These are phyloP conservation scores for Hypoxylon sp. DNA, from an alignment of 2,329 filamentous ascomycete genomes.

Conservation along the genomic window DNA sequence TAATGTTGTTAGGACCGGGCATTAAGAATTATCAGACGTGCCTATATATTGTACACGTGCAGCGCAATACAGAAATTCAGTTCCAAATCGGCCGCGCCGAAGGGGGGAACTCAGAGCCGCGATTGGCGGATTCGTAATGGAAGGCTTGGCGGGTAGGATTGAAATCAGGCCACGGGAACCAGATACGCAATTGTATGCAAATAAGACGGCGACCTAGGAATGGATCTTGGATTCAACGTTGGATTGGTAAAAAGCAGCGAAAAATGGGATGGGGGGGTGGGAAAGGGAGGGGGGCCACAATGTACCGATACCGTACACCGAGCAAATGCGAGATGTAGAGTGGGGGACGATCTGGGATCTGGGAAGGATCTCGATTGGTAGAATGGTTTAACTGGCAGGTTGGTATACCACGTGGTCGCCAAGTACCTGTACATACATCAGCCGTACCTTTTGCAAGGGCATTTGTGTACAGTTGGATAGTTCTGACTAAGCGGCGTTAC, in stretches of 20 bases:
- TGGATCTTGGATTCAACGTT: constrained; percentile 20
- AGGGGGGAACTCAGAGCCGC: constrained; percentile 1
- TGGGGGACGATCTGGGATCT: constrained; percentile 43
- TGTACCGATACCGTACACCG: constrained; percentile 31
- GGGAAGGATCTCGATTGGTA: constrained; percentile 43
- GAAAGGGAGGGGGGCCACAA: background rate
- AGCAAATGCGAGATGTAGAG: constrained; percentile 37
- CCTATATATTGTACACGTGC: constrained; percentile 12
- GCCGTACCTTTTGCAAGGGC: background rate
- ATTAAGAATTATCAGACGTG: constrained; percentile 17
- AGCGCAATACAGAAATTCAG: constrained; percentile 12
- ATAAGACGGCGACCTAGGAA: constrained; percentile 32
- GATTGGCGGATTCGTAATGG: constrained; percentile 22
- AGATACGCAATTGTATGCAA: constrained; percentile 20
- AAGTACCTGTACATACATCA: constrained; percentile 27
- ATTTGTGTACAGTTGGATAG: constrained; percentile 1
- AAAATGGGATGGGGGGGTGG: constrained; percentile 2
- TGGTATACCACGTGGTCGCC: constrained; percentile 38
- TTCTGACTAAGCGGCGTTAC: constrained; percentile 20
- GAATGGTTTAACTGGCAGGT: constrained; percentile 33
- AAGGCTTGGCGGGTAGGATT: constrained; percentile 38
- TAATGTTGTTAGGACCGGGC: constrained; percentile 10
- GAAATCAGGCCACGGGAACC: constrained; percentile 35
- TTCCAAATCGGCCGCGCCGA: constrained; percentile 29
- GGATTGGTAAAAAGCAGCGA: constrained; percentile 11